phyloP scores from a whole-genome alignment of 441 rosid species.

The Biscutella laevigata region DNA sequence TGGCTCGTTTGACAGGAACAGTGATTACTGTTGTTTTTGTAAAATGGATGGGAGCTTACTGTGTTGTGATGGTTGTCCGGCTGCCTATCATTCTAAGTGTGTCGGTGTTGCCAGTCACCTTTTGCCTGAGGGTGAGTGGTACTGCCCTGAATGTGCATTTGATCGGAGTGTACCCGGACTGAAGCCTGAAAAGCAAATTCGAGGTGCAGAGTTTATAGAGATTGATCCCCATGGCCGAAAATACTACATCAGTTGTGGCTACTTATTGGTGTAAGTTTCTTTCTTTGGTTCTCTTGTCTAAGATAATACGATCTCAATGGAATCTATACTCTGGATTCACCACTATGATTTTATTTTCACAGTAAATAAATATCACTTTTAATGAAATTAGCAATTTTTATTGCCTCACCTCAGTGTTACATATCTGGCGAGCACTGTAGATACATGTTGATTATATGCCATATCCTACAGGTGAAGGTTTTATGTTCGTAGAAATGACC shows the following conservation, averaged over 20 bases:
- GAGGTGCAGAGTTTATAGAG: constrained; percentile 59
- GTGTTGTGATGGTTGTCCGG: constrained; percentile 78
- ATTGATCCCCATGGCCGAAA: constrained; percentile 52
- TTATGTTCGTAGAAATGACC: constrained; percentile 1
- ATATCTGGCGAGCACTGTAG: constrained; percentile 7
- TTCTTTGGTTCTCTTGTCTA: constrained; percentile 10
- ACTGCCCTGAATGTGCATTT: constrained; percentile 63
- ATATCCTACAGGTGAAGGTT: neutral
- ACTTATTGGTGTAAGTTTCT: constrained; percentile 66
- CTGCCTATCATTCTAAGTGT: constrained; percentile 76
- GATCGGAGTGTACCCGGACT: constrained; percentile 34
- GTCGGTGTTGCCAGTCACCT: constrained; percentile 54
- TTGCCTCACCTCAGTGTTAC: neutral
- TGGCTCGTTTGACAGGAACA: constrained; percentile 49
- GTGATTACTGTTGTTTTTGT: constrained; percentile 60
- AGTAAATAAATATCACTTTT: no score
- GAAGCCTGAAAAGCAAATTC: constrained; percentile 40
- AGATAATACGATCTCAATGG: constrained; percentile 15
- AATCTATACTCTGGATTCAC: constrained; percentile 8
- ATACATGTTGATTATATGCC: constrained; percentile 7
- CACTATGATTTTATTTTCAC: neutral
- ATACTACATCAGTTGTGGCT: constrained; percentile 56
- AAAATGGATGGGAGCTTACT: constrained; percentile 70
- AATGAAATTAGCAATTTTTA: no score
- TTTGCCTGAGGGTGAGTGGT: constrained; percentile 73